Evolutionary conservation across 768 basidiomycete genomes (phyloP).

Genomic region (Russula olivacea): DNA sequence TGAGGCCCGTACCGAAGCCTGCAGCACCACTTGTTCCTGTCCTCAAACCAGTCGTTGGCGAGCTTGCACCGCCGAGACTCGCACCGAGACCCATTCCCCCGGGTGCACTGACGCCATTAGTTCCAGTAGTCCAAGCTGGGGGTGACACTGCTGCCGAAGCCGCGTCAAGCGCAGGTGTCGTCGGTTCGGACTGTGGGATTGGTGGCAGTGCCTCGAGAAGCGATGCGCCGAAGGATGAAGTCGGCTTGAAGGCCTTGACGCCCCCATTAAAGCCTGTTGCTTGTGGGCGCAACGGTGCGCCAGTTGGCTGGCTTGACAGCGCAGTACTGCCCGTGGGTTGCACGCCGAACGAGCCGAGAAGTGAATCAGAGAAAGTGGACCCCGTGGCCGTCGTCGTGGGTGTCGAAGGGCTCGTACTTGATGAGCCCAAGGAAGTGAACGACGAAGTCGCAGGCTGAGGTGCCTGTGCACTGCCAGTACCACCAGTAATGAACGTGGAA

Average conservation of each 20-base stretch:
- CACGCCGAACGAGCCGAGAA: conserved; percentile 43
- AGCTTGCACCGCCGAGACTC: neutral
- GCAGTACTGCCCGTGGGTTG: conserved; percentile 47
- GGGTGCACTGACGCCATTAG: neutral
- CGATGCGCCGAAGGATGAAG: conserved; percentile 47
- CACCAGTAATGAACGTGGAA: conserved; percentile 58
- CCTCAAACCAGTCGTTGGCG: conserved; percentile 1
- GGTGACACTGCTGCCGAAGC: neutral
- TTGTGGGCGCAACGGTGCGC: conserved; percentile 34
- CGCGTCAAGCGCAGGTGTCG: conserved; percentile 36
- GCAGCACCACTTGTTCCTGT: conserved; percentile 8
- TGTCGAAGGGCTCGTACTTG: conserved; percentile 4
- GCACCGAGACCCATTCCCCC: conserved; percentile 5
- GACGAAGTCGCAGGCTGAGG: conserved; percentile 22
- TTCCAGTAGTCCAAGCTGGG: neutral
- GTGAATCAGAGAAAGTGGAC: conserved; percentile 43
- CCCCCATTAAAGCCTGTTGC: conserved; percentile 44
- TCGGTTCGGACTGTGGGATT: conserved; percentile 53
- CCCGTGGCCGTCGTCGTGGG: conserved; percentile 36
- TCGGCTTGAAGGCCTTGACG: conserved; percentile 51
- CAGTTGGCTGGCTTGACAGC: conserved; percentile 29
- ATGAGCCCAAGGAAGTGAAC: conserved; percentile 19
- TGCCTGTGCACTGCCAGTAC: conserved; percentile 27
- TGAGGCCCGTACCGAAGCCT: neutral
- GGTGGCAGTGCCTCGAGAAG: conserved; percentile 53